Evolutionary conservation across 495 filamentous ascomycete species (phyloP), one percentile per base, ranked within the genome.

Genomic region (Sporormia fimetaria): DNA sequence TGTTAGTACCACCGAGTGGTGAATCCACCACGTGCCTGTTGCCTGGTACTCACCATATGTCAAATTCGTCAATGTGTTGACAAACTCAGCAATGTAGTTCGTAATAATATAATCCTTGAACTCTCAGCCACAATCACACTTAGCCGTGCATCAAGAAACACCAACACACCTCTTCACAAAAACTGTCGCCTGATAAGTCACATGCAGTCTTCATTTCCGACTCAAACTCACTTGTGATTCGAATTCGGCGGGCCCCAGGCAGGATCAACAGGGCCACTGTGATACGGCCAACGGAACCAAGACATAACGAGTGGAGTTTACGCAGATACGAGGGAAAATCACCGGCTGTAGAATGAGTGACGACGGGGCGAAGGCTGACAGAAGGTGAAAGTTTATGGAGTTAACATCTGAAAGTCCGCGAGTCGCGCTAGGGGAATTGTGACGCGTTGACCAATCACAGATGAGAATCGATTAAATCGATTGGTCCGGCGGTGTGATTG

Each of bases 1-100:
- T 3, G 6, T 14, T 6, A 36, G 17, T 29, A 21, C 37, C 4
- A 4, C 15, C n/a, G 6, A 14, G 4, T 6, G 6, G 8, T 35
- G 10, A 27, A 37, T 17, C 12, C 15, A 15, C 23, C n/a, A 7
- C 14, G 26, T 21, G 9, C 40, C 16, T 18, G 17, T 32, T 2
- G 12, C 10, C 20, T 2, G 25, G 7, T 21, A 51, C 59, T 12
- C 59, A 70, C 68, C 37, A 45, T 74, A 74, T 5, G 57, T 57
- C 1, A 73, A 15, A 38, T 71, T 76, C 3, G 63, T 70, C n/a
- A 75, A 27, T 0, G 66, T 68, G 45, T 73, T 75, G 57, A 74
- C 62, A 53, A 74, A 68, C 41, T 76, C 73, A 29, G 66, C 73
- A 22, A 75, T 56, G 42, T 76, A 73, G 27, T 52, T 33, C 2